phyloP scores from a whole-genome alignment of 2,329 filamentous ascomycete genomes.

The Sporothrix variecibatus region DNA sequence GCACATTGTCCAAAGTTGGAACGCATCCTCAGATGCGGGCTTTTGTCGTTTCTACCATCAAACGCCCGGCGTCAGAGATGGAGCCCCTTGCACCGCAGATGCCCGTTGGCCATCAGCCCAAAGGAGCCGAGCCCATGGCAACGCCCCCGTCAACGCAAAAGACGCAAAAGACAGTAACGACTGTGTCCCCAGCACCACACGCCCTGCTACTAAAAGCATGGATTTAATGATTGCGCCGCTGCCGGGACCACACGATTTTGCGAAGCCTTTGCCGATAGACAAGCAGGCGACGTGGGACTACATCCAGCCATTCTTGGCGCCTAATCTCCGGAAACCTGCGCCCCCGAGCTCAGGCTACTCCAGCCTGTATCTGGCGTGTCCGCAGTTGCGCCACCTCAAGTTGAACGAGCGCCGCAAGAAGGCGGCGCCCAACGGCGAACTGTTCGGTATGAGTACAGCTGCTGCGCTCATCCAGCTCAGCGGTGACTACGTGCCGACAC shows the following conservation, averaged over 20 bases:
- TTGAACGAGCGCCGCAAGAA: conserved; percentile 36
- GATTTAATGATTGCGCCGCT: not conserved
- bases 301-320: conserved; percentile 32
- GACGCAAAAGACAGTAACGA: not conserved
- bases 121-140: not conserved
- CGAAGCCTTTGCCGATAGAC: not conserved
- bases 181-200: not conserved
- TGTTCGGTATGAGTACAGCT: conserved; percentile 34
- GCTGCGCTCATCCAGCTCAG: conserved; percentile 39
- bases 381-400: conserved; percentile 35
- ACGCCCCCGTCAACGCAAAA: not conserved
- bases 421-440: conserved; percentile 33
- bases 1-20: conserved; percentile 35
- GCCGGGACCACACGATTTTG: not conserved
- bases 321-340: conserved; percentile 27
- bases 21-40: conserved; percentile 21
- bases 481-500: conserved; percentile 34
- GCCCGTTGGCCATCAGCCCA: not conserved
- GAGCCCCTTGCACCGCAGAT: conserved; percentile 8
- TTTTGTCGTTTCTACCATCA: conserved; percentile 33
- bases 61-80: conserved; percentile 27
- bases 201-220: not conserved
- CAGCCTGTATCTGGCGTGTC: conserved; percentile 33
- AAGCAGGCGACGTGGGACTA: conserved; percentile 35
- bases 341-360: conserved; percentile 30